Base-by-base conservation (phyloP, 2,329 filamentous ascomycete genomes). In the Aspergillus transmontanensis region DNA sequence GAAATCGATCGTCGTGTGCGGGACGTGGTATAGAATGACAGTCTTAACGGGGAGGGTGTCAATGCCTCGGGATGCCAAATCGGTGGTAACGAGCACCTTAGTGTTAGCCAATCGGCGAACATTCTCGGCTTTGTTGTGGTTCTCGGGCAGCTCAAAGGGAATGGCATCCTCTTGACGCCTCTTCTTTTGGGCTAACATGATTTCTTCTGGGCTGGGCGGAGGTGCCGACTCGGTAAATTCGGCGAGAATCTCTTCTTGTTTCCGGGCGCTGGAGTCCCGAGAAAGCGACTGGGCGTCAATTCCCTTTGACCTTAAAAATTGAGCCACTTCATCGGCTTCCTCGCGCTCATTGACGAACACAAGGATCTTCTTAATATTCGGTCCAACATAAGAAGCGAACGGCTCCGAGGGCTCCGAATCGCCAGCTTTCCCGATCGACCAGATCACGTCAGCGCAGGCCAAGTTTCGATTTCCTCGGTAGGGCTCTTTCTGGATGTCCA, bases 311-410 rank as follows among this genome's bases (percentile, higher is more conserved):
- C 83, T 81, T 0, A 99, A 87, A 75, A 91, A 99, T 1, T 89
- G 81, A 14, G 94, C 89, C 0, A 99, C 85, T 72, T 94, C 88
- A 62, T 90, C 86, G 0, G 94, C 92, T 74, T 92, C 93, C 74
- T 97, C 93, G 41, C 95, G 90, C 82, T 98, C 93, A 77, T 98
- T 98, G 76, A 98, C 94, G 72, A 98, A 98, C 3, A 98, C 93
- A 62, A 98, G 87, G 71, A 99, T 90, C 66, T 92, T 90, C 76
- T 95, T 95, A 28, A 92, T 85, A 63, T 91, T 88, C 5, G 89
- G 80, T 9, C 68, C 71, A 58, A 73, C 72, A 59, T 74, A 77
- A 7, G 66, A 67, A 4, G 75, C 74, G 58, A 79, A 77, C 12
- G 72, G 72, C 4, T 72, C 70, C 30, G 65, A 66, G 12, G 66